Percentiles rank a stretch among this genome's conserved stretches.
Evolutionary conservation across 2,329 filamentous ascomycete genomes (phyloP).

Genomic region (Clonostachys rosea): DNA sequence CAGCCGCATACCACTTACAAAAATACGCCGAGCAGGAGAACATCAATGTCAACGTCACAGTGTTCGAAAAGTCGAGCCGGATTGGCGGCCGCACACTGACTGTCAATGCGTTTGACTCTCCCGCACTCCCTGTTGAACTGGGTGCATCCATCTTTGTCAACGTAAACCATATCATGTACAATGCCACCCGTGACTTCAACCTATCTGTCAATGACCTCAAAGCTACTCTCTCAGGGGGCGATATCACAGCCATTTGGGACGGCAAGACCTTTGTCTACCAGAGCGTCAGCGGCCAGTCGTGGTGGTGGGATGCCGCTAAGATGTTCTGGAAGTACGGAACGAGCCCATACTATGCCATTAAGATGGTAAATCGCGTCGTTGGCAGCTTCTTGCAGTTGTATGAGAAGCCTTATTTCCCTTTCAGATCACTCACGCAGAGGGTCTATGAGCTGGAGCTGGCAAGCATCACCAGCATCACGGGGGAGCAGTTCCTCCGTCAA

Average conservation of each 20-base stretch:
- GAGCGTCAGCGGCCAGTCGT: slow-evolving; percentile 50
- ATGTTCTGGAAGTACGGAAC: slow-evolving; percentile 82
- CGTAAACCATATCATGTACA: slow-evolving; percentile 76
- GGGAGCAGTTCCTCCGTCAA: slow-evolving; percentile 63
- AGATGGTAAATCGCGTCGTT: slow-evolving; percentile 67
- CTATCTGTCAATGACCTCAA: slow-evolving; percentile 43
- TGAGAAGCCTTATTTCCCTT: slow-evolving; percentile 77
- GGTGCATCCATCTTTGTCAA: slow-evolving; percentile 90
- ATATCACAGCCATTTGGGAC: slow-evolving; percentile 77
- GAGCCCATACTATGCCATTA: slow-evolving; percentile 69
- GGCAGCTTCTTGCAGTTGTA: slow-evolving; percentile 77
- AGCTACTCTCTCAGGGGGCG: slow-evolving; percentile 23
- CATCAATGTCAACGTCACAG: slow-evolving; percentile 69
- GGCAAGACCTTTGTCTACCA: slow-evolving; percentile 69
- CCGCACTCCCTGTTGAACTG: slow-evolving; percentile 69
- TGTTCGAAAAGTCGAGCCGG: slow-evolving; percentile 76
- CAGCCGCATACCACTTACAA: slow-evolving; percentile 76
- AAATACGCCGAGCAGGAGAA: slow-evolving; percentile 62
- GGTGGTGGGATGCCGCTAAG: slow-evolving; percentile 78
- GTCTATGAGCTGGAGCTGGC: slow-evolving; percentile 64
- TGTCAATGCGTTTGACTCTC: slow-evolving; percentile 68
- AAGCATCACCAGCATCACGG: slow-evolving; percentile 64
- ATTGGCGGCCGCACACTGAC: slow-evolving; percentile 87
- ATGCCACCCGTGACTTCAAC: slow-evolving; percentile 67
- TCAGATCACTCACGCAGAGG: slow-evolving; percentile 66